A percentile compares a stretch with the other conserved stretches of the same genome.
Conservation (phyloP, 345 rosid genomes). For the Laguncularia racemosa region DNA sequence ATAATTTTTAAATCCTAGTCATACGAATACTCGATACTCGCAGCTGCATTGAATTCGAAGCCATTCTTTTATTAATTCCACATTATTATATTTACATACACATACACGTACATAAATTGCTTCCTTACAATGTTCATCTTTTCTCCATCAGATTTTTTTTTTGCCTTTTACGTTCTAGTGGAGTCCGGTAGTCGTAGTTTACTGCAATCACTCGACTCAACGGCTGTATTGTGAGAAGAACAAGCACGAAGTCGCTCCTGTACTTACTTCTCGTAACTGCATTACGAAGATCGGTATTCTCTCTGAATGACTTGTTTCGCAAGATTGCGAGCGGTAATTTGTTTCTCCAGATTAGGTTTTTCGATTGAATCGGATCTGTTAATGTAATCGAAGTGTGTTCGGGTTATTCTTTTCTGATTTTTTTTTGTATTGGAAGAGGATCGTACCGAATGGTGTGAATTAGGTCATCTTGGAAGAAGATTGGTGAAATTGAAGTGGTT, state of each 20-base stretch:
- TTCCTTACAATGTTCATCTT: too few relatives aligned
- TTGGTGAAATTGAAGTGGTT: neutral
- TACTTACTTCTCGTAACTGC: neutral
- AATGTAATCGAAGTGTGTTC: too few relatives aligned
- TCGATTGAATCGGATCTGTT: neutral
- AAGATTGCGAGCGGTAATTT: constrained; percentile 11
- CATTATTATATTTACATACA: too few relatives aligned
- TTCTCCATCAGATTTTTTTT: too few relatives aligned
- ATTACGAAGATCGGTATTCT: neutral
- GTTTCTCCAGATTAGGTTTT: constrained; percentile 9
- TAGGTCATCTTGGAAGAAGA: neutral
- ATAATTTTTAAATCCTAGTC: constrained; percentile 6
- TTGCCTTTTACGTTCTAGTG: too few relatives aligned
- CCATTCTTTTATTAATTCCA: too few relatives aligned
- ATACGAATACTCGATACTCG: constrained; percentile 2
- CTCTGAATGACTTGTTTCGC: constrained; percentile 11
- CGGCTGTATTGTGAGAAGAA: neutral
- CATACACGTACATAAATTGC: too few relatives aligned
- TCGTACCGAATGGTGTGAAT: neutral
- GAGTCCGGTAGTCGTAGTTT: too few relatives aligned
- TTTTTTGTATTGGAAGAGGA: too few relatives aligned
- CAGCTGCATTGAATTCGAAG: neutral
- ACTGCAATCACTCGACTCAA: too few relatives aligned
- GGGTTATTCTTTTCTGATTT: too few relatives aligned
- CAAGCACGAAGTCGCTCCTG: neutral